Conservation (phyloP, 352 stramenopile species). For the Globisporangium yorkense region DNA sequence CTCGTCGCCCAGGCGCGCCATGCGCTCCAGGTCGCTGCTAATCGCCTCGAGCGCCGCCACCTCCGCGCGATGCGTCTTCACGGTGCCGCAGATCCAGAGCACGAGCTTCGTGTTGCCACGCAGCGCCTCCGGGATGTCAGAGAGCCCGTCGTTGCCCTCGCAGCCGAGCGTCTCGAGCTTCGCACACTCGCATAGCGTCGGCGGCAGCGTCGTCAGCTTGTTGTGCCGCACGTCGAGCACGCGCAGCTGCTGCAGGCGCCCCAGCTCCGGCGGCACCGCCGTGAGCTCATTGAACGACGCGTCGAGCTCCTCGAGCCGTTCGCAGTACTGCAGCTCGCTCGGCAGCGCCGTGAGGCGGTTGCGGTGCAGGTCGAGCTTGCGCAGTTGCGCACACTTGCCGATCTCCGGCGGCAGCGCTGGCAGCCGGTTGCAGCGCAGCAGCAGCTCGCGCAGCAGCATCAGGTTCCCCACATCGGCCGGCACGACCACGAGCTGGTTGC, state of each 20-base stretch:
- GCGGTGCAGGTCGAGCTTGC: conserved; percentile 57
- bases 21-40: conserved; percentile 65
- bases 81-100: conserved; percentile 74
- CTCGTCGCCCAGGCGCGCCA: conserved; percentile 65
- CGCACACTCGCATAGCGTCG: conserved; percentile 66
- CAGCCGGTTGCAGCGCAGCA: conserved; percentile 60
- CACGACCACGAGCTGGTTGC: conserved; percentile 68
- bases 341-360: conserved; percentile 66
- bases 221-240: conserved; percentile 69
- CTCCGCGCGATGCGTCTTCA: conserved; percentile 58
- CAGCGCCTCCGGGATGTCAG: conserved; percentile 60
- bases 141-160: conserved; percentile 51
- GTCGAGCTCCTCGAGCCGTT: conserved; percentile 62
- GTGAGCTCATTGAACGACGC: conserved; percentile 63
- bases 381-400: conserved; percentile 49
- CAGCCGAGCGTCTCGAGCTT: conserved; percentile 44
- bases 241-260: conserved; percentile 41
- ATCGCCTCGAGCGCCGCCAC: conserved; percentile 70
- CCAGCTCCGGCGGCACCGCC: conserved; percentile 43
- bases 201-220: conserved; percentile 59
- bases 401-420: conserved; percentile 46
- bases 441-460: conserved; percentile 52
- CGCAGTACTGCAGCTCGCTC: conserved; percentile 56
- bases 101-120: conserved; percentile 66
- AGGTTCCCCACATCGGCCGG: conserved; percentile 55